A percentile compares a stretch with the other conserved stretches of the same genome.
Conservation (phyloP, 805 yeast genomes). For the Komagataella phaffii region DNA sequence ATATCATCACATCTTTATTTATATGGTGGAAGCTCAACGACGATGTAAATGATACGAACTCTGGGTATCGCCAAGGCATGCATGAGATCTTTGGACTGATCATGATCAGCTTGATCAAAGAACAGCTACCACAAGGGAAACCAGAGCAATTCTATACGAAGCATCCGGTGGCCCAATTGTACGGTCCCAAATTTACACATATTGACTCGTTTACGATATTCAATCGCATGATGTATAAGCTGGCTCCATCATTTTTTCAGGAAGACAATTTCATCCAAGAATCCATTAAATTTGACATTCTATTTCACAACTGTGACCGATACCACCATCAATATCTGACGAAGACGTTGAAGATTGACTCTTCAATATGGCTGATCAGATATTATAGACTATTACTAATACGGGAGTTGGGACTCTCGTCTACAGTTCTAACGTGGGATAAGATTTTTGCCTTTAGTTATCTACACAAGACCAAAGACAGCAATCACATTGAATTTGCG, state of each 20-base stretch:
- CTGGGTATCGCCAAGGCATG: constrained; percentile 35
- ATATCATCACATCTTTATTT: constrained; percentile 28
- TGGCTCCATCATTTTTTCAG: constrained; percentile 21
- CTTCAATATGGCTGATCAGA: constrained; percentile 42
- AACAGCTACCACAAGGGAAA: constrained; percentile 13
- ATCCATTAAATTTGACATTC: constrained; percentile 32
- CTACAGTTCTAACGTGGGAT: constrained; percentile 32
- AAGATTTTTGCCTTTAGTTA: constrained; percentile 23
- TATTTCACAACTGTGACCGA: constrained; percentile 36
- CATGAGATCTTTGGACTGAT: constrained; percentile 41
- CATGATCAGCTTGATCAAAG: constrained; percentile 24
- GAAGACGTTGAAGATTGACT: constrained; percentile 31
- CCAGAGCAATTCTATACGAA: constrained; percentile 4
- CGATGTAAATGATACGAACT: constrained; percentile 9
- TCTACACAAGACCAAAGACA: constrained; percentile 4
- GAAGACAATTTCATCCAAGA: constrained; percentile 29
- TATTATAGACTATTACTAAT: constrained; percentile 31
- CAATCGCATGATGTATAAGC: constrained; percentile 21
- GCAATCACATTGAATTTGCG: constrained; percentile 10
- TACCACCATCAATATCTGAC: constrained; percentile 30
- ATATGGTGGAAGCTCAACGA: constrained; percentile 35
- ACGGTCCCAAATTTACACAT: constrained; percentile 22
- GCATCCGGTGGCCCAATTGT: constrained; percentile 12
- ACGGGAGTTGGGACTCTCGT: constrained; percentile 29
- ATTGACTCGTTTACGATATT: constrained; percentile 31